Percentiles rank a stretch among this genome's conserved stretches.
phyloP scores from a whole-genome alignment of 768 basidiomycete species.

The Xerocomellus amylosporus region DNA sequence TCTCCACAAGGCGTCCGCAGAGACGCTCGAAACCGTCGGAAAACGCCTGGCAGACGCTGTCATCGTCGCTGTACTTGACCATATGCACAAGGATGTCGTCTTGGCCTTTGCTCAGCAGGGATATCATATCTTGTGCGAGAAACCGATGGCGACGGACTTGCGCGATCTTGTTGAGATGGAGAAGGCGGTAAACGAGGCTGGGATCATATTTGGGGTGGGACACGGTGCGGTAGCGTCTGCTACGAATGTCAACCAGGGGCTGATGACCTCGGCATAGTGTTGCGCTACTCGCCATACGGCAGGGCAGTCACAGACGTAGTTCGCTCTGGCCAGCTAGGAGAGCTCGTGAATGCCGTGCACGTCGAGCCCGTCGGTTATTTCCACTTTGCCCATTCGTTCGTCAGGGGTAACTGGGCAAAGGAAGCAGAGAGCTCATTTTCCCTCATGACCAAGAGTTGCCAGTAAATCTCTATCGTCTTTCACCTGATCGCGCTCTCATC shows the following conservation, averaged over 20 bases:
- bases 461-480: constrained; percentile 47
- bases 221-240: constrained; percentile 55
- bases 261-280: constrained; percentile 44
- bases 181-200: constrained; percentile 61
- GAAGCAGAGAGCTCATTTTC: constrained; percentile 73
- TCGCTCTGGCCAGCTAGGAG: constrained; percentile 67
- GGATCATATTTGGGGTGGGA: constrained; percentile 80
- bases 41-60: constrained; percentile 80
- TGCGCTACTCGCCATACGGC: constrained; percentile 86
- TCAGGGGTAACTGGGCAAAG: constrained; percentile 76
- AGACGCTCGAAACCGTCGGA: constrained; percentile 60
- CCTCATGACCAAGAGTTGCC: constrained; percentile 88
- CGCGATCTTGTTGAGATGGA: constrained; percentile 77
- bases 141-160: constrained; percentile 81
- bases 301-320: constrained; percentile 66
- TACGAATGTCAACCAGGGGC: background rate
- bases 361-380: constrained; percentile 84
- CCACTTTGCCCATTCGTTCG: constrained; percentile 89
- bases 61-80: constrained; percentile 76
- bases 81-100: constrained; percentile 72
- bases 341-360: constrained; percentile 79
- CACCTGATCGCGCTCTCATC: constrained; percentile 1
- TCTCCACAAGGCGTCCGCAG: constrained; percentile 63
- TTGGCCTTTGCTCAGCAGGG: constrained; percentile 75
- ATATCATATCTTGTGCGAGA: constrained; percentile 90